Evolutionary conservation across 2,329 filamentous ascomycete genomes (phyloP).

Genomic region (Dactylellina leptospora): DNA sequence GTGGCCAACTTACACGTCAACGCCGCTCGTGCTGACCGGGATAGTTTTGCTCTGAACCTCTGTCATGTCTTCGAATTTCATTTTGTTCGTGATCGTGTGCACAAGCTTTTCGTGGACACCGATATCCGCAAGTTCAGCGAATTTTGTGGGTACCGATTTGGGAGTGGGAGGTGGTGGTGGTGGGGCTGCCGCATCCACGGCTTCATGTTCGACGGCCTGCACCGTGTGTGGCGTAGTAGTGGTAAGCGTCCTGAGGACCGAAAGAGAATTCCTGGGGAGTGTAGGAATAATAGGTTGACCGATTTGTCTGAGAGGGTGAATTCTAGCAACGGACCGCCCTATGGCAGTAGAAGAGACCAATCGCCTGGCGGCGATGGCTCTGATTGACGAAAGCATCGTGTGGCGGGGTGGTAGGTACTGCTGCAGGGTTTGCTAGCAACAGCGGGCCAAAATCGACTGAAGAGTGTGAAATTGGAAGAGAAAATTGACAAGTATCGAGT

Average conservation of each 20-base stretch:
- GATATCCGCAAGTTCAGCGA: conserved; percentile 16
- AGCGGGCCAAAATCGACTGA: background rate
- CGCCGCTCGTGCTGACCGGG: conserved; percentile 77
- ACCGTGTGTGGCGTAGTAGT: conserved; percentile 23
- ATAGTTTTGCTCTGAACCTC: conserved; percentile 89
- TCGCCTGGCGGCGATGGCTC: conserved; percentile 33
- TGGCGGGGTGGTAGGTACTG: conserved; percentile 5
- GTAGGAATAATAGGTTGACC: background rate
- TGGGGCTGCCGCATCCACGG: background rate
- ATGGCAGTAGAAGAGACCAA: conserved; percentile 15
- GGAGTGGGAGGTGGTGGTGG: background rate
- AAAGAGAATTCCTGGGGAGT: conserved; percentile 10
- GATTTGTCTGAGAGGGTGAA: conserved; percentile 4
- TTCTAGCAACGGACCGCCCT: conserved; percentile 12
- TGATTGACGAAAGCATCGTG: conserved; percentile 41
- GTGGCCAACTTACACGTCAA: conserved; percentile 74
- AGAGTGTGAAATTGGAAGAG: background rate
- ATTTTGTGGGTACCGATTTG: conserved; percentile 5
- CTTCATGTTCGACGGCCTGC: conserved; percentile 21
- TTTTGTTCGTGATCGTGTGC: conserved; percentile 72
- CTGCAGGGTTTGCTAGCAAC: background rate
- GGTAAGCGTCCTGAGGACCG: conserved; percentile 36
- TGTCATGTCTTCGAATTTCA: conserved; percentile 87
- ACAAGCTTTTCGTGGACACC: conserved; percentile 69
- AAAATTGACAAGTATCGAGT: background rate